Conservation (phyloP, 306 rosid species). For the Crataegus laevigata region DNA sequence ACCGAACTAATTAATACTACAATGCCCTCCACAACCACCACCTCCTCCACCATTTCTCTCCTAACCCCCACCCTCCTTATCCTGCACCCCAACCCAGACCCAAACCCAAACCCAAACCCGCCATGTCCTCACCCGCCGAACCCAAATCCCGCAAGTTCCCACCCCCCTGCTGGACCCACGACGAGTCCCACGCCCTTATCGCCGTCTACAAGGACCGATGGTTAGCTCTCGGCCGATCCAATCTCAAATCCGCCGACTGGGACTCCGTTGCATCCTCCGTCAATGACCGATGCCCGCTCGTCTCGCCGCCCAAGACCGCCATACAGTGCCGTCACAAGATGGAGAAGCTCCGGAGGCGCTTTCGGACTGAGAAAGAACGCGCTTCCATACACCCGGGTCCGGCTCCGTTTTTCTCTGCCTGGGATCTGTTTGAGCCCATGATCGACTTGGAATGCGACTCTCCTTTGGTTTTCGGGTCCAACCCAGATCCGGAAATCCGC, state of each 20-base stretch:
- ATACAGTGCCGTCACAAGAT: conserved; percentile 82
- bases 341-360: conserved; percentile 74
- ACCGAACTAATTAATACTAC: background rate
- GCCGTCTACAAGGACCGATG: conserved; percentile 50
- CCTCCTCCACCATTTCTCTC: background rate
- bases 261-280: conserved; percentile 58
- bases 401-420: conserved; percentile 31
- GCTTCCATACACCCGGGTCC: conserved; percentile 31
- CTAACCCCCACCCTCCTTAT: conserved; percentile 12
- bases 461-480: conserved; percentile 13
- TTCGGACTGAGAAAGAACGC: conserved; percentile 61
- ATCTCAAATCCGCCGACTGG: conserved; percentile 70
- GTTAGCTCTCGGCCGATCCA: conserved; percentile 61
- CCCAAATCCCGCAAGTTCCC: conserved; percentile 45
- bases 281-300: conserved; percentile 36
- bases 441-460: conserved; percentile 45
- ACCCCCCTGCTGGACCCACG: conserved; percentile 65
- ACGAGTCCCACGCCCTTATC: conserved; percentile 53
- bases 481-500: background rate
- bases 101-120: background rate
- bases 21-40: background rate
- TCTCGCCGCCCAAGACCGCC: conserved; percentile 59
- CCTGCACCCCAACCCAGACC: background rate
- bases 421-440: conserved; percentile 60
- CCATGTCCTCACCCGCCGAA: conserved; percentile 12